Evolutionary conservation across 73 alveolate genomes (phyloP).

Genomic region (Stentor coeruleus): DNA sequence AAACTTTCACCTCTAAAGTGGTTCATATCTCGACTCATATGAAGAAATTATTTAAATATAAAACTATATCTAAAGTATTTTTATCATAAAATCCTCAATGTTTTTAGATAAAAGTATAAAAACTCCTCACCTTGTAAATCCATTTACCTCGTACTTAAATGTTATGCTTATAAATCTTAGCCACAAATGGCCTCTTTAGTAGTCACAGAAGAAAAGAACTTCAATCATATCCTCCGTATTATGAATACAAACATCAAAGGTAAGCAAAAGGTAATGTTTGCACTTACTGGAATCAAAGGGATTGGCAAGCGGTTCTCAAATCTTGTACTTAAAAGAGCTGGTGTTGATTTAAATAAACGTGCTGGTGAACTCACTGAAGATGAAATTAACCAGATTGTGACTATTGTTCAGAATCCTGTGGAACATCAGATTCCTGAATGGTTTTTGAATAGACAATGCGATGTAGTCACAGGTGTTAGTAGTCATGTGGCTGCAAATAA

Average conservation of each 20-base stretch:
- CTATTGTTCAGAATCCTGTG: constrained; percentile 84
- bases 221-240: constrained; percentile 92
- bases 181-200: constrained; percentile 48
- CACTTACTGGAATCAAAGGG: constrained; percentile 90
- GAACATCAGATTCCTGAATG: constrained; percentile 90
- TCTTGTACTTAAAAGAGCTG: constrained; percentile 78
- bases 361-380: constrained; percentile 96
- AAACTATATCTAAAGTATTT: no score
- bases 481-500: constrained; percentile 87
- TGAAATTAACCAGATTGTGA: constrained; percentile 86
- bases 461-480: constrained; percentile 83
- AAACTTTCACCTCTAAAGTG: not conserved
- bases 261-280: constrained; percentile 85
- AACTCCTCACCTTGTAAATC: no score
- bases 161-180: not conserved
- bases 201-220: constrained; percentile 71
- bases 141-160: no score
- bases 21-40: not conserved
- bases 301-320: constrained; percentile 91
- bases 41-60: no score
- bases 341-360: constrained; percentile 82
- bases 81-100: no score
- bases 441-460: constrained; percentile 93
- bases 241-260: constrained; percentile 96
- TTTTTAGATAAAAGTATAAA: no score